Evolutionary conservation across 2,329 filamentous ascomycete species (phyloP).

Genomic region (Epichloe aotearoae): DNA sequence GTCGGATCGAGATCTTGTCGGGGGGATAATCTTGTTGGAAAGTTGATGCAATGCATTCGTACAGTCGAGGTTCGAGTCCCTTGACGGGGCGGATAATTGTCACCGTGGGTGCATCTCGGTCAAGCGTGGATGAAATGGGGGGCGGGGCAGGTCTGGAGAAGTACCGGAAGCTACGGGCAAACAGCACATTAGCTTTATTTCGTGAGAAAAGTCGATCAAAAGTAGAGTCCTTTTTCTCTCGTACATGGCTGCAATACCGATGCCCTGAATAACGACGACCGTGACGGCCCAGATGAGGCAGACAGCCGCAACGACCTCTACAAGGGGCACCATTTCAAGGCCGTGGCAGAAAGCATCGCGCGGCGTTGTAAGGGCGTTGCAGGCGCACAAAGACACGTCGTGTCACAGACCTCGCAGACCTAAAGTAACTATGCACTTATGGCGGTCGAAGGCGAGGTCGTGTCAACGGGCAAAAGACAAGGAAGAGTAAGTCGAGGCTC

Average conservation of each 20-base stretch:
- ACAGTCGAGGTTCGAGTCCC: constrained; percentile 77
- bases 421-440: neutral
- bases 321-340: constrained; percentile 15
- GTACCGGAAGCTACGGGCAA: constrained; percentile 30
- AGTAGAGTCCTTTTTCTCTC: constrained; percentile 8
- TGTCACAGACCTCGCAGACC: neutral
- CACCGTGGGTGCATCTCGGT: constrained; percentile 55
- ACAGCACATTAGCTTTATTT: neutral
- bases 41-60: constrained; percentile 80
- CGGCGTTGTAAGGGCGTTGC: neutral
- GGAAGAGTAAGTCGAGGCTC: too few relatives aligned
- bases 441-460: neutral
- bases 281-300: constrained; percentile 40
- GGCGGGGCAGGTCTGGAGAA: constrained; percentile 37
- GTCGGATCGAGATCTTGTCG: constrained; percentile 62
- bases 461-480: neutral
- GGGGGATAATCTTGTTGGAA: constrained; percentile 72
- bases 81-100: constrained; percentile 91
- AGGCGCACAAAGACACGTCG: neutral
- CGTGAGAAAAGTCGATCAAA: neutral
- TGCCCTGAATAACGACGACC: constrained; percentile 39
- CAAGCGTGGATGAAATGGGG: constrained; percentile 37
- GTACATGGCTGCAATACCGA: constrained; percentile 46
- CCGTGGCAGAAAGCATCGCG: constrained; percentile 4
- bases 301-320: constrained; percentile 29